These are phyloP conservation scores for Rhodamnia rubescens DNA, from an alignment of 345 rosid species.

Conservation along the genomic window DNA sequence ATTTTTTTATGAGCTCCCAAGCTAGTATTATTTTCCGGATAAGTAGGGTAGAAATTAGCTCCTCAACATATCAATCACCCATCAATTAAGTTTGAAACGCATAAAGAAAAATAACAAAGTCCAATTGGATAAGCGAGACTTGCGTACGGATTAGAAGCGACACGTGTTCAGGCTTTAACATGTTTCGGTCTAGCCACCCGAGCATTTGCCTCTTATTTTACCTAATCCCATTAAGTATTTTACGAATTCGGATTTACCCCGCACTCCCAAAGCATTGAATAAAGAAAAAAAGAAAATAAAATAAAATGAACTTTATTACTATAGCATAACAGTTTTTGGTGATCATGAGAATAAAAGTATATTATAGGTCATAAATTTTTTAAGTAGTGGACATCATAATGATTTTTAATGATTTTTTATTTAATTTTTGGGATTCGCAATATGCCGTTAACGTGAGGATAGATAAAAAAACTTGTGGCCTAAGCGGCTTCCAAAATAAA, in stretches of 20 bases:
- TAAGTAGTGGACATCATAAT: no score
- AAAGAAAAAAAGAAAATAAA: not conserved
- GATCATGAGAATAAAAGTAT: no score
- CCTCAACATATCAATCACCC: not conserved
- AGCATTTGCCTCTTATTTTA: not conserved
- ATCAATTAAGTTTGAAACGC: not conserved
- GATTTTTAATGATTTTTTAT: no score
- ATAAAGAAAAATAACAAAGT: not conserved
- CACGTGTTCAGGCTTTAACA: not conserved
- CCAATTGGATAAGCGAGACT: not conserved
- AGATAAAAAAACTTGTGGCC: no score
- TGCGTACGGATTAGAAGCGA: not conserved
- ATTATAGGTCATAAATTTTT: no score
- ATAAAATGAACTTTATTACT: not conserved
- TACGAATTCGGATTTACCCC: not conserved
- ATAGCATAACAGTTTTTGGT: no score
- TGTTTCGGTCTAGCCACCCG: not conserved
- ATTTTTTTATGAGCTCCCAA: not conserved
- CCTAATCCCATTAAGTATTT: not conserved
- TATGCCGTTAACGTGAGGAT: no score
- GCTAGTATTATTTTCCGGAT: not conserved
- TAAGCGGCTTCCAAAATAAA: no score
- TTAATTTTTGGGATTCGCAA: no score
- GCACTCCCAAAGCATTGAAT: no score
- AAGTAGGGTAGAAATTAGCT: not conserved